Base-by-base conservation (phyloP, 805 yeast genomes). In the Ogataea ramenticola region DNA sequence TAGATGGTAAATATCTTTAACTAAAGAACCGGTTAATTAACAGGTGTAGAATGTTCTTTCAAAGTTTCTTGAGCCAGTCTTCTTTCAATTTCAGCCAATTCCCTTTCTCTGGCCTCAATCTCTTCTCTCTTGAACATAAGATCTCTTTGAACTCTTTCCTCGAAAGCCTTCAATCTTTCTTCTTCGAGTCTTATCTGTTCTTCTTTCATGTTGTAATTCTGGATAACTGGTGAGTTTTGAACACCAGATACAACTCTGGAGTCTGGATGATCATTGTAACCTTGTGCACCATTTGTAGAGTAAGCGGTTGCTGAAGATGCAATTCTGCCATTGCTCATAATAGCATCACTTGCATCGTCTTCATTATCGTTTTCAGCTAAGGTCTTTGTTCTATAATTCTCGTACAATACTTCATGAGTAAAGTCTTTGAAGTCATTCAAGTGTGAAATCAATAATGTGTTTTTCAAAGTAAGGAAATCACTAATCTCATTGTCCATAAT, bases 151-250 rank as follows among this genome's bases (percentile, higher is more conserved):
- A 89, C 95, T 54, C 93, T 74, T 64, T 82, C 88, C 66, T 89
- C 96, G 61, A 86, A 86, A 37, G 86, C 85, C 57, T 75, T 81
- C 58, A 89, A 73, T 66, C 95, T 77, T 65, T 86, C 96, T 66
- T 89, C 96, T 65, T 89, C 96, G 43, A 82, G 69, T 56, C 86
- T 80, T 56, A 88, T 85, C 66, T 87, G 95, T 65, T 87, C 96
- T 63, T 89, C 97, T 64, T 91, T 86, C 34, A 41, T 19, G 41
- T 30, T 36, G n/a, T 31, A 33, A 29, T 32, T 35, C 17, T 30
- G 19, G 12, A 32, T 40, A 5, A 31, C 36, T 16, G 42, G 42
- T 15, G 42, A 40, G 12, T 16, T 17, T 15, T 24, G 21, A 8
- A 36, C 4, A n/a, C 14, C 12, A 14, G 32, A 15, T 4, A 19